Conservation (phyloP, 768 basidiomycete species). For the Kockovaella imperatae region DNA sequence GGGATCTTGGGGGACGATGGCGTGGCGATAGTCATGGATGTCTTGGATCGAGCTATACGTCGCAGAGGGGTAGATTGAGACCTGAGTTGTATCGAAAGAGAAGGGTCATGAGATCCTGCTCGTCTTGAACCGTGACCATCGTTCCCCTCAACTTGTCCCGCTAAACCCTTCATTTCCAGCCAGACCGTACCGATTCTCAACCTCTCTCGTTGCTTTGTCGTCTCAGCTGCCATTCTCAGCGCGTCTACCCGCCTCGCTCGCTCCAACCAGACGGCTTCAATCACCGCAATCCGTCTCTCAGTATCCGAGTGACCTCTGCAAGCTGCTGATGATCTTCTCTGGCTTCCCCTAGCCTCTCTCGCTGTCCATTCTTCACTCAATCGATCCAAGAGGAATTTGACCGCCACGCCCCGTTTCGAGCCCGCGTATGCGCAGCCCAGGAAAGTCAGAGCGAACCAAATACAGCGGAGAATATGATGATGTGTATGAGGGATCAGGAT, state of each 20-base stretch:
- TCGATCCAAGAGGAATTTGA: conserved; percentile 4
- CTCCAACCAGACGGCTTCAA: neutral
- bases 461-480: neutral
- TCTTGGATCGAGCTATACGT: no score
- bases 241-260: neutral
- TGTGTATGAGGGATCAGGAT: conserved; percentile 5
- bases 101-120: no score
- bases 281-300: no score
- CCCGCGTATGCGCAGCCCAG: conserved; percentile 3
- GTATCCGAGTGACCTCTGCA: no score
- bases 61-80: no score
- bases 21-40: no score
- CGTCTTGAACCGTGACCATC: no score
- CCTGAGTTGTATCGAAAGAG: no score
- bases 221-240: neutral
- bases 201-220: no score
- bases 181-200: neutral
- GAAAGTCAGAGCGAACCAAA: conserved; percentile 7
- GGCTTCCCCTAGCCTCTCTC: neutral
- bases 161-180: neutral
- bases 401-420: conserved; percentile 2
- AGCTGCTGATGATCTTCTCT: no score
- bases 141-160: no score
- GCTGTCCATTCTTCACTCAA: neutral
- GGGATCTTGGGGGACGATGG: no score